Base-by-base conservation (phyloP, 129 eudicot genomes). In the Solidago caesia region DNA sequence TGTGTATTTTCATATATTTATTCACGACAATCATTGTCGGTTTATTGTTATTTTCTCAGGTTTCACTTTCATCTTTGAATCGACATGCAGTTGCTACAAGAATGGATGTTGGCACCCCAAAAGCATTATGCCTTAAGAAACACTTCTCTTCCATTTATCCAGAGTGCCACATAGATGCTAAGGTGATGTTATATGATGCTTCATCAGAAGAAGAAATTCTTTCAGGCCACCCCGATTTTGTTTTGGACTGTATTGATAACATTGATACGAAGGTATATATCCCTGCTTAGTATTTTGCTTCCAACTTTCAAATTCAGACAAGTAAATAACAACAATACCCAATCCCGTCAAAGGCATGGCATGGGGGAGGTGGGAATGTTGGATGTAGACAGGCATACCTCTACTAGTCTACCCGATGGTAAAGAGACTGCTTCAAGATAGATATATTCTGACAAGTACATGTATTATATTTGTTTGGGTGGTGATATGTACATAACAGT, bases 61-160 rank as follows among this genome's bases (percentile, higher is more conserved):
- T 94, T 80, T 91, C 99, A 44, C 89, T 94, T 70, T 94, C 99
- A 78, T 94, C 99, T 79, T 87, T 94, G 63, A 94, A 94, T 84
- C 85, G 99, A 71, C 99, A 94, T 77, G 97, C 99, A 55, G 99
- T 94, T 79, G 99, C 99, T 56, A 88, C 97, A 73, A 88, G 99
- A 72, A 90, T 82, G 82, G 99, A 94, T 79, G 97, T 94, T 85
- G 99, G 99, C 75, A 91, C 87, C 73, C 85, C 99, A n/a, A 94
- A 94, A 91, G 99, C 97, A 44, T 75, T 83, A 25, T 94, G 99
- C 78, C 96, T 94, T 67, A 91, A 91, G 89, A 94, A 91, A 73
- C 99, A 94, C 63, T 94, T 94, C 79, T 85, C 79, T 7, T 80
- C 72, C 67, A 94, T 94, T 53, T 94, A 86, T 72, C 99, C 99